phyloP scores from a whole-genome alignment of 2,329 filamentous ascomycete species.

The Pseudogymnoascus sp. region DNA sequence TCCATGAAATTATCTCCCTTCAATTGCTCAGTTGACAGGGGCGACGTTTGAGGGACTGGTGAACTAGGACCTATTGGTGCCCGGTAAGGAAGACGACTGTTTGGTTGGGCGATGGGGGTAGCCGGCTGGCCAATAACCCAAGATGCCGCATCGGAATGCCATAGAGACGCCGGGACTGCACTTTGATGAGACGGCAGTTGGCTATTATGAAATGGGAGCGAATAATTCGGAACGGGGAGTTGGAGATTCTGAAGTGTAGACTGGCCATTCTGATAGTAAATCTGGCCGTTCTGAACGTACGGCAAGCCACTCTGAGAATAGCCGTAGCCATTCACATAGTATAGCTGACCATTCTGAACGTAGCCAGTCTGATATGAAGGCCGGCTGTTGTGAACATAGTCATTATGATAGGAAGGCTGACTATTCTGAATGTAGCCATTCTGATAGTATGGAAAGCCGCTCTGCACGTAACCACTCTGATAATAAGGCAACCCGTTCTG shows the following conservation, averaged over 20 bases:
- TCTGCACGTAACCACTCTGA: background rate
- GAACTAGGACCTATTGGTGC: background rate
- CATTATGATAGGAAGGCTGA: background rate
- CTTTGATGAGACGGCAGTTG: background rate
- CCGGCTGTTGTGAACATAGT: no score
- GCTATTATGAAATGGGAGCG: background rate
- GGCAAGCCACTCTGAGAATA: no score
- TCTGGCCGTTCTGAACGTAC: background rate
- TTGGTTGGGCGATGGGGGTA: background rate
- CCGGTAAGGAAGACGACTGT: background rate
- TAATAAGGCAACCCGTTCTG: no score
- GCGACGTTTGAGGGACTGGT: background rate
- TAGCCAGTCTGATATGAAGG: no score
- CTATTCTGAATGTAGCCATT: background rate
- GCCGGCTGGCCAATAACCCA: background rate
- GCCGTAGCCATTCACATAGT: no score
- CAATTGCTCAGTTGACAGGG: background rate
- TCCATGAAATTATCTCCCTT: background rate
- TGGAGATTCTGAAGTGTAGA: background rate
- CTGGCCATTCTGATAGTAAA: background rate
- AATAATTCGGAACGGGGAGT: background rate
- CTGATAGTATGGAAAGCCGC: background rate
- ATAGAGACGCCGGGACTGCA: background rate
- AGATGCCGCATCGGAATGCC: background rate
- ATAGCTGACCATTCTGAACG: no score